Percentiles rank a stretch among this genome's conserved stretches.
Evolutionary conservation across 306 rosid genomes (phyloP).

Genomic region (Senna tora): DNA sequence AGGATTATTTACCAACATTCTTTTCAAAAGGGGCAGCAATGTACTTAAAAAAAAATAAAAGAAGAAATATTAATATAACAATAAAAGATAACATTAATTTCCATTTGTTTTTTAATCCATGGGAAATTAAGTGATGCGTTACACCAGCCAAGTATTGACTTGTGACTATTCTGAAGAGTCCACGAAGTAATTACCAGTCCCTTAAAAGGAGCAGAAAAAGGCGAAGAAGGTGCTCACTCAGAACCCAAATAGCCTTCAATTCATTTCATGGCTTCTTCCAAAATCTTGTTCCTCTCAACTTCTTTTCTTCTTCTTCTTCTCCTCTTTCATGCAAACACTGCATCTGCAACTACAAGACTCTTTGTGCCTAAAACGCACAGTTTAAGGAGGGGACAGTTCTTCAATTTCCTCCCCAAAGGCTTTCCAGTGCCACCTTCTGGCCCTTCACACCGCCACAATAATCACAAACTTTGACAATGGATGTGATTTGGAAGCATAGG

Average conservation of each 20-base stretch:
- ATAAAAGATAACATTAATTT: no score
- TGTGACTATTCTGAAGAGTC: not conserved
- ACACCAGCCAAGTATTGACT: not conserved
- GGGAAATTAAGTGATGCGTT: not conserved
- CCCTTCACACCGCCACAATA: not conserved
- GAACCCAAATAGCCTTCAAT: not conserved
- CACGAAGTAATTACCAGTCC: not conserved
- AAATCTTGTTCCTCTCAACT: not conserved
- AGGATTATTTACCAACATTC: no score
- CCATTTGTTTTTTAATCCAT: not conserved
- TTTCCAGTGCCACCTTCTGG: not conserved
- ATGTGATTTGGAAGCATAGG: not conserved
- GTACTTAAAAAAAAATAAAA: no score
- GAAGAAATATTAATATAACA: no score
- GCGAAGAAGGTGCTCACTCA: not conserved
- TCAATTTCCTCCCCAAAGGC: not conserved
- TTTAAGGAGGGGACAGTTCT: not conserved
- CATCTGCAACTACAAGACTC: not conserved
- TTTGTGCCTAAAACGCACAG: not conserved
- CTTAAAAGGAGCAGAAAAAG: not conserved
- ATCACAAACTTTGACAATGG: no score
- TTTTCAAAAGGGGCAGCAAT: no score
- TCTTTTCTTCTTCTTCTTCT: constrained; percentile 11
- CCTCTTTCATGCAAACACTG: not conserved
- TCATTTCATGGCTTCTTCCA: constrained; percentile 26